Base-by-base conservation (phyloP, 306 rosid genomes). In the Oemleria cerasiformis region DNA sequence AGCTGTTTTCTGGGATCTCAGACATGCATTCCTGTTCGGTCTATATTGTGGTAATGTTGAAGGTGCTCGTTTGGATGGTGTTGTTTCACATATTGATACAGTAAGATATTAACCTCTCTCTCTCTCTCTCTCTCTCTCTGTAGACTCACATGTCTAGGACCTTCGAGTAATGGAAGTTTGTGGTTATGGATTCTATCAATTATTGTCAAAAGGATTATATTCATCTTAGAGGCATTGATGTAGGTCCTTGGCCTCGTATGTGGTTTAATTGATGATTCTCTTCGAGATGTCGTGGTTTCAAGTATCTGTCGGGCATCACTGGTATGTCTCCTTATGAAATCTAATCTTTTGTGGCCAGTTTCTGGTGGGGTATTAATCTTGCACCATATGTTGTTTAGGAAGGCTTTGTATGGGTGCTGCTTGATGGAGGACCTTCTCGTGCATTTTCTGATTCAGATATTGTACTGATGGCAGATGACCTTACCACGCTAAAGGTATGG, bases 341-440 rank as follows among this genome's bases (percentile, higher is more conserved):
- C 51, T 68, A 49, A 54, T 77, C 23, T 64, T 48, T 67, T 50
- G 34, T 30, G 38, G 63, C 6, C 47, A 44, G 23, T 63, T 59
- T 54, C 11, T 20, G n/a, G 50, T 20, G 14, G 51, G 12, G 60
- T 74, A 39, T 66, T 43, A 48, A 66, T 34, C 51, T 51, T 68
- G 63, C 57, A 59, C 39, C 8, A 64, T 67, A 55, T 71, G 41
- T 44, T 75, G 45, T 78, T 57, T 81, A 86, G 90, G 90, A 86
- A 80, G 87, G 80, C 61, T 83, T 80, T 69, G 78, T 58, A 34
- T 83, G 87, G 87, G 87, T 83, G 68, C 66, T 86, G 76, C 87
- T 86, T 61, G 82, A 83, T 70, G 87, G 90, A 62, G 90, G 90
- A 72, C 90, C 90, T 68, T 86, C 83, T 67, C 85, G 90, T 60